These are phyloP conservation scores for Chlorencoelia australis DNA, from an alignment of 2,329 filamentous ascomycete species.

Conservation along the genomic window DNA sequence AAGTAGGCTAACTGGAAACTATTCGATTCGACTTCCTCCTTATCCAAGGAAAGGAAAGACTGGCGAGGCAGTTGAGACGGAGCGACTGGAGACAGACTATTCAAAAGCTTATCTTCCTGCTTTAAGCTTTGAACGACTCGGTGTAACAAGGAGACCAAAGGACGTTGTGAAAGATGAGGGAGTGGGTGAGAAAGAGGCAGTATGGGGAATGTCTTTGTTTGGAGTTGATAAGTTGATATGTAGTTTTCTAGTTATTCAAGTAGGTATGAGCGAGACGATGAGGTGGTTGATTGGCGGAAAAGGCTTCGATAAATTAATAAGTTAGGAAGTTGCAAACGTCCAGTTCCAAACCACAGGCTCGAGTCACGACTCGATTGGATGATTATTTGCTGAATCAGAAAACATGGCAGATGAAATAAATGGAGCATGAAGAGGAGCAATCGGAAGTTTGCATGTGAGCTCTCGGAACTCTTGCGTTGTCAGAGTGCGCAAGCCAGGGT, in stretches of 20 bases:
- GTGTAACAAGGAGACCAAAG: too few species aligned
- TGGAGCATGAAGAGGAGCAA: background rate
- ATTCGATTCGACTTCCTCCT: too few species aligned
- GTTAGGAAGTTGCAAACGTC: too few species aligned
- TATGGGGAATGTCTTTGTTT: background rate
- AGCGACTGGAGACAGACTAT: background rate
- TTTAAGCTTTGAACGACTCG: too few species aligned
- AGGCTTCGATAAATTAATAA: background rate
- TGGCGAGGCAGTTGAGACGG: too few species aligned
- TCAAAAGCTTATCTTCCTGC: background rate
- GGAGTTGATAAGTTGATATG: background rate
- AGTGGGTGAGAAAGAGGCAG: background rate
- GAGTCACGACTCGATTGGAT: background rate
- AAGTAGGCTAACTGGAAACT: too few species aligned
- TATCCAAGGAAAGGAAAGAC: too few species aligned
- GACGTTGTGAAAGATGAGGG: too few species aligned
- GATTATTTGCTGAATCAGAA: background rate
- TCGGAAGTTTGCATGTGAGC: slow-evolving; percentile 1
- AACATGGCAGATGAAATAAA: background rate
- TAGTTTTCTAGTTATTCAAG: background rate
- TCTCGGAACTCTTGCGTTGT: slow-evolving; percentile 7
- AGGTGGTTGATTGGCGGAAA: background rate
- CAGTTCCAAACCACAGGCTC: too few species aligned
- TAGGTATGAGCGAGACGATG: background rate
- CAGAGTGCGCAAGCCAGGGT: slow-evolving; percentile 3